phyloP scores from a whole-genome alignment of 306 rosid species.

The Rubus idaeus region DNA sequence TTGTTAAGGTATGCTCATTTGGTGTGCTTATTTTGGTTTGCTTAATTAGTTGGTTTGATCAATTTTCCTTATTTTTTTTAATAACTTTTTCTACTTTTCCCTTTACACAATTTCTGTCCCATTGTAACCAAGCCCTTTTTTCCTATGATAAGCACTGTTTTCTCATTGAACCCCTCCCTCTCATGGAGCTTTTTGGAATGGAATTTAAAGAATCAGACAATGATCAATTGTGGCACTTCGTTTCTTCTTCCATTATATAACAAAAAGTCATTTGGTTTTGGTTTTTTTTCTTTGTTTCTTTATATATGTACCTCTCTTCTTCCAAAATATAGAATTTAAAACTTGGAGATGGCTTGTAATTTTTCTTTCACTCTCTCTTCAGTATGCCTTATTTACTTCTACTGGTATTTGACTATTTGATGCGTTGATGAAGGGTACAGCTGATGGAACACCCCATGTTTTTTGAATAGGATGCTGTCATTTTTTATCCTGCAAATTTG shows the following conservation, averaged over 20 bases:
- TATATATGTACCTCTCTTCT: not conserved
- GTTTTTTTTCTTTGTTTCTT: not conserved
- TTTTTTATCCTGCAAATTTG: not conserved
- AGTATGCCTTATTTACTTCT: no score
- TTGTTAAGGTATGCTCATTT: not conserved
- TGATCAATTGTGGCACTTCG: not conserved
- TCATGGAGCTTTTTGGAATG: not conserved
- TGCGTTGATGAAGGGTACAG: not conserved
- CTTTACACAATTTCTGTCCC: not conserved
- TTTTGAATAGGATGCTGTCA: not conserved
- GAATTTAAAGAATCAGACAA: not conserved
- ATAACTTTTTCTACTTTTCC: not conserved
- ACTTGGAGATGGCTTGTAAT: not conserved
- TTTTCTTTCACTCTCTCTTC: no score
- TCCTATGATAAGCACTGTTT: not conserved
- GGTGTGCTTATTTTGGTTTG: not conserved
- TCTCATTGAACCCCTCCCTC: not conserved
- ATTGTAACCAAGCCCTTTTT: not conserved
- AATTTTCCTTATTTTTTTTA: not conserved
- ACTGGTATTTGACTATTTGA: no score
- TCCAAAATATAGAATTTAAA: not conserved
- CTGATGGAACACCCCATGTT: not conserved
- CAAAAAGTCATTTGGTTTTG: not conserved
- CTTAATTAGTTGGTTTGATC: not conserved
- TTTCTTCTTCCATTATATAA: not conserved